Evolutionary conservation across 306 rosid genomes (phyloP), one percentile per base, ranked within the genome.

Genomic region (Castanopsis chinensis): DNA sequence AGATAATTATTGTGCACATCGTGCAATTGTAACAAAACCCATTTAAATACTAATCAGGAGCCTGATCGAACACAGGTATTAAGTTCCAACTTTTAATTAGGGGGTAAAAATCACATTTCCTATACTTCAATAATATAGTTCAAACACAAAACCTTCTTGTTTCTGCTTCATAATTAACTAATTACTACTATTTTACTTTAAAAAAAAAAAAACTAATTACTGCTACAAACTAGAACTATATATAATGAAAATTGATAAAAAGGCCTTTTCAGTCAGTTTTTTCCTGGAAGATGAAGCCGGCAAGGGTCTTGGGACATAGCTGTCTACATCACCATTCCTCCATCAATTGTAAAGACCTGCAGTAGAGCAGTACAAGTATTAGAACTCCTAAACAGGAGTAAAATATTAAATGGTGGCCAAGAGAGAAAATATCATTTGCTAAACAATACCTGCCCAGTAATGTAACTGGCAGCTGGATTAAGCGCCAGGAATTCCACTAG

Each of bases 401-500:
- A 2, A 55, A 15, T 11, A 45, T 2, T 0, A 27, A 76, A 14
- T 52, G n/a, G 28, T 52, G 60, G 23, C 12, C 3, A 60, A 21
- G 13, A 23, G 5, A 59, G 10, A 30, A 27, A 15, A 18, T 17
- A 17, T 67, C 72, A 67, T 67, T 33, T 35, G 37, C 28, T 23
- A 35, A 35, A 9, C 72, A 79, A 35, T 71, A 94, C 99, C 99
- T 95, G 98, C 71, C 99, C 98, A 72, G 99, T 95, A 70, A 95
- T 90, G 92, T 93, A 95, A 78, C 97, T 83, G 75, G 98, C 89
- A n/a, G 98, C 98, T 61, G 91, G 94, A 81, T 81, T 87, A 65
- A 95, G 95, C 55, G 98, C 99, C 90, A 95, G 89, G 80, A 95
- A 93, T 83, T 95, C 96, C 80, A 95, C 98, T 53, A 95, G 88